Conservation (phyloP, 192 early-diverging fungal genomes). For the Borealophlyctis nickersoniae region DNA sequence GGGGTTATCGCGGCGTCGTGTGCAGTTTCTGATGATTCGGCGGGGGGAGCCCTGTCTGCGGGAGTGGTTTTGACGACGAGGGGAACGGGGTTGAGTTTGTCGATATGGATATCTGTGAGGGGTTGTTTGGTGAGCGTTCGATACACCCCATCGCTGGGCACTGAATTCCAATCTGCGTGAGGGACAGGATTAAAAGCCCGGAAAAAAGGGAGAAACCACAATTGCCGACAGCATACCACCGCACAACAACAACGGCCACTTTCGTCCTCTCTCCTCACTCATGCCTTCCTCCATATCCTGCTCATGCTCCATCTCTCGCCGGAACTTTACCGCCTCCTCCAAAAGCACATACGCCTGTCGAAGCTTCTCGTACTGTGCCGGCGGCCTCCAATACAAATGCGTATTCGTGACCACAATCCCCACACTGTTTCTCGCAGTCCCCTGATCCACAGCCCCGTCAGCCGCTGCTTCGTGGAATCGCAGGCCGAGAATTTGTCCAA, state of each 20-base stretch:
- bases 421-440: background rate
- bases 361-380: conserved; percentile 29
- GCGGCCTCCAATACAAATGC: conserved; percentile 43
- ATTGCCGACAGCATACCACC: conserved; percentile 32
- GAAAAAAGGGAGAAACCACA: no score
- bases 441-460: background rate
- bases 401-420: conserved; percentile 38
- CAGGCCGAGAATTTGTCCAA: conserved; percentile 25
- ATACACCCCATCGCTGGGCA: conserved; percentile 20
- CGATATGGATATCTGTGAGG: conserved; percentile 7
- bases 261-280: no score
- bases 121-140: conserved; percentile 19
- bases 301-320: background rate
- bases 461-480: background rate
- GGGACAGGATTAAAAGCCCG: no score
- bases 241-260: conserved; percentile 31
- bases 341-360: conserved; percentile 35
- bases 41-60: background rate
- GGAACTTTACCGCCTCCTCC: conserved; percentile 17
- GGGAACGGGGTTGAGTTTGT: conserved; percentile 11
- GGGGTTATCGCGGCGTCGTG: background rate
- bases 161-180: no score
- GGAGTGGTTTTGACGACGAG: background rate
- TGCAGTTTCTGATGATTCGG: background rate
- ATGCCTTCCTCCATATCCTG: no score